phyloP scores from a whole-genome alignment of 371 early-diverging fungal genomes.

The Mucor mucedo region DNA sequence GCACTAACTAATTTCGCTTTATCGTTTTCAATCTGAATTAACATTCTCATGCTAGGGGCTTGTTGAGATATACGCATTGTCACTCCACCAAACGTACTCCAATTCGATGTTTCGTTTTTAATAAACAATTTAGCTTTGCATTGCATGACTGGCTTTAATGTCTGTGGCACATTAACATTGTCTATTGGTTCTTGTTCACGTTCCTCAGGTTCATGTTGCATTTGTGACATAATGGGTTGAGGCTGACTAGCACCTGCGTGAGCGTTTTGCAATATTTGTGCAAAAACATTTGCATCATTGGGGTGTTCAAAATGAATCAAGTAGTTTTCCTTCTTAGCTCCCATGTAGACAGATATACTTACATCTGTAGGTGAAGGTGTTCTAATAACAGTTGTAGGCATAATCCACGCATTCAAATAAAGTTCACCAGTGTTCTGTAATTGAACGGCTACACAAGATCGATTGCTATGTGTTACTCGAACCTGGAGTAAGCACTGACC shows the following conservation, averaged over 20 bases:
- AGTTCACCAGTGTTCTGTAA: conserved; percentile 38
- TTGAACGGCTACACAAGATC: conserved; percentile 43
- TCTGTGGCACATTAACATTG: conserved; percentile 45
- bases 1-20: conserved; percentile 49
- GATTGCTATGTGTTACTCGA: conserved; percentile 36
- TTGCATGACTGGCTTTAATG: conserved; percentile 45
- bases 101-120: conserved; percentile 48
- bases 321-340: conserved; percentile 44
- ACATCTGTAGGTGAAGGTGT: conserved; percentile 47
- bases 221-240: neutral
- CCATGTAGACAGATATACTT: conserved; percentile 44
- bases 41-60: conserved; percentile 45
- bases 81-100: conserved; percentile 47
- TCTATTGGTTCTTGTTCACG: conserved; percentile 30
- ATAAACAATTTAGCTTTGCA: conserved; percentile 49
- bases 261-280: conserved; percentile 29
- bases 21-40: conserved; percentile 54
- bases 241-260: conserved; percentile 23
- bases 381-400: conserved; percentile 37
- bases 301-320: conserved; percentile 48
- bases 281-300: conserved; percentile 34
- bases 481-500: conserved; percentile 44
- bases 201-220: neutral
- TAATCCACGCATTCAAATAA: conserved; percentile 55
- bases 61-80: conserved; percentile 47